These are phyloP conservation scores for Suhomyces terraborum DNA, from an alignment of 1,139 yeast genomes.

Conservation along the genomic window DNA sequence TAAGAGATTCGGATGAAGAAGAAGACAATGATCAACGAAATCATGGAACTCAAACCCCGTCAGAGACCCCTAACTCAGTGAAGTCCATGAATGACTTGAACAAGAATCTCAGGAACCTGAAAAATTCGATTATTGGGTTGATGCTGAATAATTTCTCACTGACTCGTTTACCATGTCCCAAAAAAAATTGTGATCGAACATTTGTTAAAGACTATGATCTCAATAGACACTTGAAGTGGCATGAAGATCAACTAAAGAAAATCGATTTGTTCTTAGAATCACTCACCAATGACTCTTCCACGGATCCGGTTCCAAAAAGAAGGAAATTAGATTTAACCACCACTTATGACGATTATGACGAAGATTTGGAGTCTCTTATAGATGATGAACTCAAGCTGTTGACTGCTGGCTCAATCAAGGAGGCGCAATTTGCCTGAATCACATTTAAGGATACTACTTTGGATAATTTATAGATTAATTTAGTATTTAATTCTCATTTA, in stretches of 20 bases:
- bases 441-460: neutral
- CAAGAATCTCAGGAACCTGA: slow-evolving; percentile 21
- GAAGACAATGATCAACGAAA: slow-evolving; percentile 16
- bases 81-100: slow-evolving; percentile 27
- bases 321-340: slow-evolving; percentile 1
- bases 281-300: slow-evolving; percentile 21
- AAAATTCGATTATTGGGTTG: slow-evolving; percentile 35
- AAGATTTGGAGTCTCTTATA: slow-evolving; percentile 32
- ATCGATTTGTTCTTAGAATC: slow-evolving; percentile 37
- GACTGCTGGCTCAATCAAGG: slow-evolving; percentile 19
- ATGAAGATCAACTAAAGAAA: slow-evolving; percentile 39
- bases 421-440: slow-evolving; percentile 2
- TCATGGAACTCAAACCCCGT: slow-evolving; percentile 8
- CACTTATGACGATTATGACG: slow-evolving; percentile 12
- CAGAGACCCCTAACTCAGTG: slow-evolving; percentile 24
- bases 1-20: slow-evolving; percentile 11
- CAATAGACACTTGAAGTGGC: slow-evolving; percentile 58
- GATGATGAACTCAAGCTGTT: slow-evolving; percentile 33
- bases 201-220: slow-evolving; percentile 53
- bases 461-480: slow-evolving; percentile 3
- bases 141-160: slow-evolving; percentile 38
- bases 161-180: slow-evolving; percentile 47
- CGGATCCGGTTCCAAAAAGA: slow-evolving; percentile 3
- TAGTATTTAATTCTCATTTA: neutral
- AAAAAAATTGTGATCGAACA: slow-evolving; percentile 46